Base-by-base conservation (phyloP, 768 basidiomycete genomes). In the Hypholoma fasciculare region DNA sequence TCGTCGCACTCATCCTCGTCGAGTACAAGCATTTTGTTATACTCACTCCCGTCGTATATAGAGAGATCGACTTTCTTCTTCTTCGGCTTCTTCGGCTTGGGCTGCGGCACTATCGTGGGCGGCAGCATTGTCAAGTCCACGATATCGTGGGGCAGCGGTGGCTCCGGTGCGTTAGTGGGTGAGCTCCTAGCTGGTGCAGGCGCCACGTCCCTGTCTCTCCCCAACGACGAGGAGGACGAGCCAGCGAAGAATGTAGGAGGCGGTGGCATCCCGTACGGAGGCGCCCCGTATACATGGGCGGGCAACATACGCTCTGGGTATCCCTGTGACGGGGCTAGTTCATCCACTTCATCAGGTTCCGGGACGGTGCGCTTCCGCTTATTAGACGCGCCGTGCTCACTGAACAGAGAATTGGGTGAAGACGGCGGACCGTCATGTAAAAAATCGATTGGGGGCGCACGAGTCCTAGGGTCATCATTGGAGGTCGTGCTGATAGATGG, bases 241-340 rank as follows among this genome's bases (percentile, higher is more conserved):
- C 74, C 69, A 11, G 79, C 78, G 42, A 82, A 82, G 64, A 80
- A 82, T 16, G 77, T 77, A 3, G 75, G 72, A 34, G 81, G 81
- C 5, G 70, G 72, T 43, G 62, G 66, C 59, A 51, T 60, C 57
- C 54, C 37, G 30, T 44, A 66, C 59, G 8, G 63, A 60, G 59
- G 59, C 56, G 44, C 26, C 27, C 27, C 49, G 43, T 46, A 56
- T 12, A 52, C 27, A 7, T 19, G 9, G 20, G 34, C 30, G 13
- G 26, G 39, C 16, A 47, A 37, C 20, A 23, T 26, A 14, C 37
- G 52, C 2, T 20, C 49, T 5, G 37, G 37, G 3, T 11, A 48
- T 23, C 54, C 60, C 12, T 63, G 57, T 7, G 64, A 61, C 13
- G 67, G 48, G 1, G 55, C 62, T 16, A 70, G 61, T 57, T 76